phyloP scores from a whole-genome alignment of 2,329 filamentous ascomycete species.

The Arthrobotrys iridis region DNA sequence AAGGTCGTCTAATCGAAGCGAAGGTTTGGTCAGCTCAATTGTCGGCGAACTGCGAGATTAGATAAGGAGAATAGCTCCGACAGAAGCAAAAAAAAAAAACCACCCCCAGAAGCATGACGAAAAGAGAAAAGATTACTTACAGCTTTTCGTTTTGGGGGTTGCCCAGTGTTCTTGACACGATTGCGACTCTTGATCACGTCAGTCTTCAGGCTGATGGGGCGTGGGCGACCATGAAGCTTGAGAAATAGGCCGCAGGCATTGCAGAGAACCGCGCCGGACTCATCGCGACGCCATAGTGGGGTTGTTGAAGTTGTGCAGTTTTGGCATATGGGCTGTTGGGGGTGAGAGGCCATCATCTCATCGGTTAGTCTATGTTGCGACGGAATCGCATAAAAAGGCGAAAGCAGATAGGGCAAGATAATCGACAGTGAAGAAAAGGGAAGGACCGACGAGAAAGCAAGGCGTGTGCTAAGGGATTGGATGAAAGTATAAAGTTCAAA shows the following conservation, averaged over 20 bases:
- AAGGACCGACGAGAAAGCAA: slow-evolving; percentile 23
- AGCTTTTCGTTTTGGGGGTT: slow-evolving; percentile 70
- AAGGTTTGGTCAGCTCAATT: slow-evolving; percentile 40
- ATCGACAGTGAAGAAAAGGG: slow-evolving; percentile 36
- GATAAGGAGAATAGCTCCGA: slow-evolving; percentile 32
- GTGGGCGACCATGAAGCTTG: slow-evolving; percentile 91
- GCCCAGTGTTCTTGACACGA: slow-evolving; percentile 86
- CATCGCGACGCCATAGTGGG: slow-evolving; percentile 95
- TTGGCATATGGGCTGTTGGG: slow-evolving; percentile 88
- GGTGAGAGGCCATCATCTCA: slow-evolving; percentile 65
- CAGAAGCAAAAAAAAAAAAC: slow-evolving; percentile 26
- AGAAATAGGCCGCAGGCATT: slow-evolving; percentile 98
- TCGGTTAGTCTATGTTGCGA: slow-evolving; percentile 58
- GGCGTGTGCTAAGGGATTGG: slow-evolving; percentile 7
- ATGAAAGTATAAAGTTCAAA: slow-evolving; percentile 9
- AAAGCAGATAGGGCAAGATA: slow-evolving; percentile 26
- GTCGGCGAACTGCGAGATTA: slow-evolving; percentile 53
- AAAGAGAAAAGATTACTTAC: slow-evolving; percentile 70
- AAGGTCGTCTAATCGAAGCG: slow-evolving; percentile 57
- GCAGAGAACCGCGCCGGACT: slow-evolving; percentile 93
- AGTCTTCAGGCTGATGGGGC: slow-evolving; percentile 96
- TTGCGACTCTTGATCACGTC: slow-evolving; percentile 99
- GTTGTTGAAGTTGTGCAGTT: slow-evolving; percentile 97
- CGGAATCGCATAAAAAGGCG: slow-evolving; percentile 64
- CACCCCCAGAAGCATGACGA: no score